Conservation (phyloP, 2,329 filamentous ascomycete genomes). For the Aspergillus intermedius region DNA sequence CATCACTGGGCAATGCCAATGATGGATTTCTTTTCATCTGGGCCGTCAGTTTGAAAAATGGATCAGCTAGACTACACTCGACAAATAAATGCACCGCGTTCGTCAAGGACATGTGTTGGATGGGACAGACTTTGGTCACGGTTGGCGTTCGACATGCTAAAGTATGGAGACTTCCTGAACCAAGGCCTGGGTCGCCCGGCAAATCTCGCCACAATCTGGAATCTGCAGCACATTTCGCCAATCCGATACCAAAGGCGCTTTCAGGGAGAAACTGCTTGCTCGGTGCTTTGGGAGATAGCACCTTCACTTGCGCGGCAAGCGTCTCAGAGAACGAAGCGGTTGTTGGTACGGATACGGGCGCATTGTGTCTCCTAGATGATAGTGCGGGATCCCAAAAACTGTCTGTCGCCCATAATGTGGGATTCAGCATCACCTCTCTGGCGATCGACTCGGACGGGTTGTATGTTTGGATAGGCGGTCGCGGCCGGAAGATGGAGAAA, state of each 20-base stretch:
- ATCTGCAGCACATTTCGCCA: constrained; percentile 25
- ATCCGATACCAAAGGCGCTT: constrained; percentile 59
- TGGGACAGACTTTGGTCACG: constrained; percentile 76
- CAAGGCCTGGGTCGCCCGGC: constrained; percentile 52
- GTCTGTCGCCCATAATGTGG: constrained; percentile 57
- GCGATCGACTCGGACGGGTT: constrained; percentile 52
- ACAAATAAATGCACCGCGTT: constrained; percentile 91
- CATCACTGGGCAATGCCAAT: constrained; percentile 80
- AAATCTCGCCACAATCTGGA: constrained; percentile 53
- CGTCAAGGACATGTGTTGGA: constrained; percentile 82
- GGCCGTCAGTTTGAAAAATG: constrained; percentile 75
- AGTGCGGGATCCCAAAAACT: constrained; percentile 65
- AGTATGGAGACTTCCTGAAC: constrained; percentile 79
- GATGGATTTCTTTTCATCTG: constrained; percentile 93
- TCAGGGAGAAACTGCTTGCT: constrained; percentile 82
- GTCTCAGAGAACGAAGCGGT: constrained; percentile 70
- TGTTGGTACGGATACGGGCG: constrained; percentile 78
- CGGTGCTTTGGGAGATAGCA: constrained; percentile 72
- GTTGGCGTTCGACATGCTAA: constrained; percentile 89
- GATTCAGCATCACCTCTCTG: constrained; percentile 63
- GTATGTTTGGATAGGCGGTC: constrained; percentile 62
- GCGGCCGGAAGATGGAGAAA: constrained; percentile 50
- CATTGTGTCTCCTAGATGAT: constrained; percentile 84
- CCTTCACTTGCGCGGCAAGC: constrained; percentile 69
- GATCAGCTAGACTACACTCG: constrained; percentile 68